Percentiles rank a stretch among this genome's conserved stretches.
These are phyloP conservation scores for Sphagnurus paluster DNA, from an alignment of 1,284 basidiomycete genomes.

Conservation along the genomic window DNA sequence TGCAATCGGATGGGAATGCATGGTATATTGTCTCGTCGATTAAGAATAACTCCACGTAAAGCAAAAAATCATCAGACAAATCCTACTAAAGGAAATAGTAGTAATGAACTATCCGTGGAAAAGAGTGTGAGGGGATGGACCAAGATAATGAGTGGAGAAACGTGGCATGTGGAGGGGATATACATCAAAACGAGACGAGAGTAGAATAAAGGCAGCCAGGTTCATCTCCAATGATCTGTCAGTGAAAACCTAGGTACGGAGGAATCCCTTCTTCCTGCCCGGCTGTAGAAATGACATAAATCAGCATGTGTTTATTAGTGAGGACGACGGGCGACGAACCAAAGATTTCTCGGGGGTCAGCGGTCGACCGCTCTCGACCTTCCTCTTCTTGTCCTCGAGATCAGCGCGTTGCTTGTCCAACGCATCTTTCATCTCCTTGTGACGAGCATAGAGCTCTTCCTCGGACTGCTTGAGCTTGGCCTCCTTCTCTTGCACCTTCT, in stretches of 20 bases:
- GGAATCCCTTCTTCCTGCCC: conserved; percentile 76
- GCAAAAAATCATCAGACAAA: conserved; percentile 37
- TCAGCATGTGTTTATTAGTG: background rate
- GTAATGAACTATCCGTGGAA: conserved; percentile 62
- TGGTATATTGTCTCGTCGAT: conserved; percentile 42
- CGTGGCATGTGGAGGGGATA: conserved; percentile 35
- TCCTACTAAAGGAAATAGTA: conserved; percentile 52
- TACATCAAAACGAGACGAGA: conserved; percentile 34
- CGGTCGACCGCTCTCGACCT: conserved; percentile 91
- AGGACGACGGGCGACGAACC: conserved; percentile 42
- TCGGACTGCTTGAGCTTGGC: conserved; percentile 97
- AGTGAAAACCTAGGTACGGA: conserved; percentile 52
- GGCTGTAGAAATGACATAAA: conserved; percentile 38
- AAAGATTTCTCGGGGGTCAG: conserved; percentile 91
- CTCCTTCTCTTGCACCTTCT: conserved; percentile 98
- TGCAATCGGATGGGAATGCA: conserved; percentile 10
- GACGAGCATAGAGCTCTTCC: conserved; percentile 95
- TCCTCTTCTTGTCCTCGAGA: conserved; percentile 97
- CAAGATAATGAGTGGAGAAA: conserved; percentile 47
- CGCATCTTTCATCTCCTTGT: conserved; percentile 98
- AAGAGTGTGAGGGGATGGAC: conserved; percentile 52
- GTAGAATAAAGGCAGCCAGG: conserved; percentile 16
- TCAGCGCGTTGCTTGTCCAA: conserved; percentile 96
- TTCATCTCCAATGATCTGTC: conserved; percentile 11
- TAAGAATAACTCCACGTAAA: conserved; percentile 32